A percentile compares a stretch with the other conserved stretches of the same genome.
Conservation (phyloP, 2,329 filamentous ascomycete species). For the Blastomyces parvus region DNA sequence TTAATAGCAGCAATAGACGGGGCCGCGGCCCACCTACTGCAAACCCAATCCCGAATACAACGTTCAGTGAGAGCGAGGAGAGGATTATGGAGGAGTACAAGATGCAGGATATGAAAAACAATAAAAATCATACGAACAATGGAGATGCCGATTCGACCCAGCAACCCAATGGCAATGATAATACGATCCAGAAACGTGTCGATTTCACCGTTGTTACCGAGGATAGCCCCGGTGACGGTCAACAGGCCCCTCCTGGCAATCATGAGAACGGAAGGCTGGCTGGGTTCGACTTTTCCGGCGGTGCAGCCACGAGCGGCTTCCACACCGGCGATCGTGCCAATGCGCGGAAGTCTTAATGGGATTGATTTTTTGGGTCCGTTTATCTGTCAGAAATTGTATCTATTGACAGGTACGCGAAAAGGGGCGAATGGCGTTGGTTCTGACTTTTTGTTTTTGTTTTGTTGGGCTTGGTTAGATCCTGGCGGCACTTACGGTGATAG, state of each 20-base stretch:
- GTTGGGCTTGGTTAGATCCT: background rate
- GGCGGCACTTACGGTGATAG: background rate
- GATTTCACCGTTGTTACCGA: background rate
- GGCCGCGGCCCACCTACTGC: conserved; percentile 2
- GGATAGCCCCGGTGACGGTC: background rate
- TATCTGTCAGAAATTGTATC: background rate
- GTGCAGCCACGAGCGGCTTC: background rate
- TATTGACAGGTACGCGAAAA: background rate
- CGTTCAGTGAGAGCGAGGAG: conserved; percentile 7
- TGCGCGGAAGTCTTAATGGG: background rate
- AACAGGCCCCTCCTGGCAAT: background rate
- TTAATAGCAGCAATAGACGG: background rate
- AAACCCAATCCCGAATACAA: conserved; percentile 1
- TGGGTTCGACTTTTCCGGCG: background rate
- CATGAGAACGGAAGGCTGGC: background rate
- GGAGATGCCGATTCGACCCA: background rate
- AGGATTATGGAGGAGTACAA: conserved; percentile 1
- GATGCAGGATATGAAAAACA: background rate
- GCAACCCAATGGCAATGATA: background rate
- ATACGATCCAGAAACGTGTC: background rate
- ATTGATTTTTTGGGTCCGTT: background rate
- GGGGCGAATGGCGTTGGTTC: background rate
- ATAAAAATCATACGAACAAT: background rate
- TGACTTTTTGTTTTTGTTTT: background rate
- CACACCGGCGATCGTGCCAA: background rate